phyloP scores from a whole-genome alignment of 2,329 filamentous ascomycete genomes.

The Calonectria pteridis region DNA sequence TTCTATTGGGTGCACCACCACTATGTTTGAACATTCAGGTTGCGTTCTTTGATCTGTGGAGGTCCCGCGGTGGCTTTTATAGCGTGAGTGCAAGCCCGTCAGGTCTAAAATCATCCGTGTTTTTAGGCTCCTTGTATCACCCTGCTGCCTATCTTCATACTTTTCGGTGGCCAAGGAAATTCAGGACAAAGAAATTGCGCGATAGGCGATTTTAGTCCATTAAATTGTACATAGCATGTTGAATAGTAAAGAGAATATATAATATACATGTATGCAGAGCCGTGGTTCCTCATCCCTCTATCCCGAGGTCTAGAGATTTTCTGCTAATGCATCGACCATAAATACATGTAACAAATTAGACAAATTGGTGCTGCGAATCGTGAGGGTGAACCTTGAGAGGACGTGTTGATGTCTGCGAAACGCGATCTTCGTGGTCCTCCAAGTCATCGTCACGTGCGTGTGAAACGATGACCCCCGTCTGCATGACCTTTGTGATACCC shows the following conservation, averaged over 20 bases:
- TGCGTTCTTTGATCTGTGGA: not conserved
- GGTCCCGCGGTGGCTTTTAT: not conserved
- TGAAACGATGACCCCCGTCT: conserved; percentile 38
- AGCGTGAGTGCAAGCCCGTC: not conserved
- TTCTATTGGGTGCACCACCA: too few species aligned
- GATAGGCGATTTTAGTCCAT: not conserved
- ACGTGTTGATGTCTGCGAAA: conserved; percentile 39
- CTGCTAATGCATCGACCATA: not conserved
- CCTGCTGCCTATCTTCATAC: not conserved
- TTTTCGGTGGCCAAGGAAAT: not conserved
- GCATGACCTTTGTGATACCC: conserved; percentile 41
- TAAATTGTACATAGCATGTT: not conserved
- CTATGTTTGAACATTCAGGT: not conserved
- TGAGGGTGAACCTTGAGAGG: conserved; percentile 28
- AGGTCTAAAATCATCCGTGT: not conserved
- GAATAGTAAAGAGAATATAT: not conserved
- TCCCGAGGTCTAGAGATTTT: not conserved
- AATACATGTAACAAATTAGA: not conserved
- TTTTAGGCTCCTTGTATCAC: not conserved
- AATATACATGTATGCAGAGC: not conserved
- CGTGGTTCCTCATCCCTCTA: not conserved
- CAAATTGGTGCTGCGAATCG: not conserved
- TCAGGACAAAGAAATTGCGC: not conserved
- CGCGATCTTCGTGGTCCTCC: conserved; percentile 34
- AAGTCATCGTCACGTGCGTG: conserved; percentile 18